Evolutionary conservation across 768 basidiomycete genomes (phyloP).

Genomic region (Lentinula boryana): DNA sequence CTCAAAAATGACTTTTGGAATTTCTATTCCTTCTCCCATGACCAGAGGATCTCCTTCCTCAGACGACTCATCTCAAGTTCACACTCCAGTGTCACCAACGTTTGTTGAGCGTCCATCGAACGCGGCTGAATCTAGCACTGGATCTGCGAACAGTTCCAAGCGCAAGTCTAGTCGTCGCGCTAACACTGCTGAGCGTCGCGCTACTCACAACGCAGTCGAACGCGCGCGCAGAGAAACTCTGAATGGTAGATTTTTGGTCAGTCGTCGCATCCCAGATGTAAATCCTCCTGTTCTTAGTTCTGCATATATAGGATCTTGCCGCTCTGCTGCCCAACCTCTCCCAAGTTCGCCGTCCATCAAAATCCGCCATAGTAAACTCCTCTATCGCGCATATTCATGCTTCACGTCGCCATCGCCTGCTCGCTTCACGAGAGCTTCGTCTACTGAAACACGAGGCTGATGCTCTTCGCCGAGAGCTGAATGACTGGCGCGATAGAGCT

Average conservation of each 20-base stretch:
- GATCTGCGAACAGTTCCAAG: constrained; percentile 29
- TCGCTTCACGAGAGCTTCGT: constrained; percentile 81
- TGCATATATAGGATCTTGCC: constrained; percentile 70
- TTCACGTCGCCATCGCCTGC: constrained; percentile 72
- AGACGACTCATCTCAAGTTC: constrained; percentile 34
- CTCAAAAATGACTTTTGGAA: constrained; percentile 32
- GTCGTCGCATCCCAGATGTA: constrained; percentile 16
- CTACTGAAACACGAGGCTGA: constrained; percentile 76
- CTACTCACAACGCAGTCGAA: constrained; percentile 97
- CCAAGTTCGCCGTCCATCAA: constrained; percentile 89
- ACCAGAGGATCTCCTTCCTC: constrained; percentile 34
- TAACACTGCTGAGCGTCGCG: constrained; percentile 94
- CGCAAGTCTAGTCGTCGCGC: constrained; percentile 85
- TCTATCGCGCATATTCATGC: constrained; percentile 86
- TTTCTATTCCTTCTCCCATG: constrained; percentile 31
- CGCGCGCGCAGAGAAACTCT: constrained; percentile 88
- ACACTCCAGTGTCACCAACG: constrained; percentile 37
- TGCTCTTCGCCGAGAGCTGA: constrained; percentile 83
- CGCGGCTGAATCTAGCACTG: constrained; percentile 13
- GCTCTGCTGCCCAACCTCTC: constrained; percentile 87
- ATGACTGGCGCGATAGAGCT: constrained; percentile 84
- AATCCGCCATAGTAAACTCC: constrained; percentile 95
- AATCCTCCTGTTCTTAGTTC: constrained; percentile 2
- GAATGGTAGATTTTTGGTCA: constrained; percentile 84
- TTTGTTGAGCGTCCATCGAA: constrained; percentile 23